Base-by-base conservation (phyloP, 306 rosid species). In the Albizia julibrissin region DNA sequence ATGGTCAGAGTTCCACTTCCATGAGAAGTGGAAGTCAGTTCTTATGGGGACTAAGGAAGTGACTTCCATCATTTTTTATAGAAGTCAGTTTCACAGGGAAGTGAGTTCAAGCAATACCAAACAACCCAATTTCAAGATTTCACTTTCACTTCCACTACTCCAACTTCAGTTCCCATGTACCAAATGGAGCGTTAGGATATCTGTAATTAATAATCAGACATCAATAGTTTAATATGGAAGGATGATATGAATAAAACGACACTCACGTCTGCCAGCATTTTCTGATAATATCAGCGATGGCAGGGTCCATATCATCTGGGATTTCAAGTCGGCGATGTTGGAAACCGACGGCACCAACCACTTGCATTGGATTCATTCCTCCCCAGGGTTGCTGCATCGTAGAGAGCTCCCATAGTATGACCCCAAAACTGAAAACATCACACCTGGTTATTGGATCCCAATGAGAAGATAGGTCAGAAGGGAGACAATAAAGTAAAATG, bases 301-400 rank as follows among this genome's bases (percentile, higher is more conserved):
- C 78, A 40, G 98, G 94, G 86, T 96, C 97, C 58, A 93, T 64
- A 71, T 86, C 79, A 43, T 93, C 94, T 21, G 99, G 99, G 86
- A 96, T 94, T 81, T 96, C 99, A 72, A 96, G 98, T 56, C 99
- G 98, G 39, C 97, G 99, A 87, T 96, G 98, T 87, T 96, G 99
- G 86, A 96, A 96, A 82, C 99, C 99, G 33, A 96, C 99, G 5
- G 99, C 99, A 64, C 99, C 99, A 72, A 96, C 99, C 76, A 96
- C 99, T 89, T 96, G 99, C 99, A 96, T 96, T 4, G 99, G 97
- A 83, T 96, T 96, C 99, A 96, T 91, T 82, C 99, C 99, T 29
- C 97, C 97, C 99, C 99, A 96, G 4, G 99, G 99, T 84, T 96
- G 99, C 85, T 82, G 91, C 95, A 96, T 33, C 10, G 99, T 96